Percentiles rank a stretch among this genome's conserved stretches.
Conservation (phyloP, 75 land plant genomes). For the Larix kaempferi region DNA sequence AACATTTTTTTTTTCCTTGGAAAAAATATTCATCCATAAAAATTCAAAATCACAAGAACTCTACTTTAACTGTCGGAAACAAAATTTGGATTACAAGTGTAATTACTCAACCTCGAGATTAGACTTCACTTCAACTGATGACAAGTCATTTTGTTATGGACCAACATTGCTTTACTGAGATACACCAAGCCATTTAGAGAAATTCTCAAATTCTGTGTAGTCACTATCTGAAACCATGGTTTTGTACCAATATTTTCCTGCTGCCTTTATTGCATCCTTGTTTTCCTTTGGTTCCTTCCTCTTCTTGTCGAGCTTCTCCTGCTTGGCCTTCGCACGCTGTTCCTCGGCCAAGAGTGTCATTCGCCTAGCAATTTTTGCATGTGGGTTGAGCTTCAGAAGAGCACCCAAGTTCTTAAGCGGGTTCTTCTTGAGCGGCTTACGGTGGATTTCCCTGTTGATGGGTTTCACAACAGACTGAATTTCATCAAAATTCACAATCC, state of each 20-base stretch:
- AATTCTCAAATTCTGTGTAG: slow-evolving; percentile 42
- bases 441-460: too few relatives aligned
- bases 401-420: slow-evolving; percentile 75
- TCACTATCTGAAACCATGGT: slow-evolving; percentile 44
- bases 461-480: too few relatives aligned
- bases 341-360: slow-evolving; percentile 75
- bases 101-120: too few relatives aligned
- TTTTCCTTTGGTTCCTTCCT: slow-evolving; percentile 26
- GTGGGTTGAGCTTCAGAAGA: slow-evolving; percentile 74
- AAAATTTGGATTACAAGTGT: too few relatives aligned
- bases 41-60: too few relatives aligned
- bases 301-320: slow-evolving; percentile 79
- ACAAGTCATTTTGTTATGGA: background rate
- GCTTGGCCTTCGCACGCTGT: slow-evolving; percentile 60
- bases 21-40: too few relatives aligned
- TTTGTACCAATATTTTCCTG: slow-evolving; percentile 34
- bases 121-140: too few relatives aligned
- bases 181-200: slow-evolving; percentile 44
- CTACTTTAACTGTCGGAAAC: too few relatives aligned
- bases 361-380: slow-evolving; percentile 78
- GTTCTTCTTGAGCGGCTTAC: too few relatives aligned
- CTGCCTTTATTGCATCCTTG: slow-evolving; percentile 38
- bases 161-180: slow-evolving; percentile 14
- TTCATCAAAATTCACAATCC: too few relatives aligned
- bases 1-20: too few relatives aligned